These are phyloP conservation scores for Geranium rotundifolium DNA, from an alignment of 345 rosid species.

Conservation along the genomic window DNA sequence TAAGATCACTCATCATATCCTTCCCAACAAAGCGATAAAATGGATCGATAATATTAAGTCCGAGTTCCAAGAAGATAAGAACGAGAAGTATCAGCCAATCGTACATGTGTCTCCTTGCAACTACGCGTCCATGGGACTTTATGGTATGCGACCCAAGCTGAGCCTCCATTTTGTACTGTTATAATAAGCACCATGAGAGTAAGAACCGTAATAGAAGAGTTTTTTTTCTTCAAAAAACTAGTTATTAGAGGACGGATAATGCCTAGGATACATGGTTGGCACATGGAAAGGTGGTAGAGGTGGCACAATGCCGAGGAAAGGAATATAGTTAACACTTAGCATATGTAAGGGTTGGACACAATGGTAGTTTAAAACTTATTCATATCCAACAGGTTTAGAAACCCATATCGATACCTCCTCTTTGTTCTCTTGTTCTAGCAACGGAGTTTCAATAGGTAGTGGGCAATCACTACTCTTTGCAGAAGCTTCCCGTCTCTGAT, in stretches of 20 bases:
- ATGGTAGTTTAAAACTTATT: no score
- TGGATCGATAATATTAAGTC: slow-evolving; percentile 46
- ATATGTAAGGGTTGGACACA: no score
- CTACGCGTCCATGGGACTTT: slow-evolving; percentile 49
- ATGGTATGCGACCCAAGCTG: slow-evolving; percentile 24
- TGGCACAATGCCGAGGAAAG: neutral
- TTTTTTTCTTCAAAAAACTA: no score
- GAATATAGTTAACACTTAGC: neutral
- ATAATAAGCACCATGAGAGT: neutral
- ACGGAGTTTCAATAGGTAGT: neutral
- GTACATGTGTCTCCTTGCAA: slow-evolving; percentile 49
- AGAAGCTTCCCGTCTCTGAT: neutral
- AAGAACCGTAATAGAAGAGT: neutral
- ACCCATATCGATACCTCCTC: neutral
- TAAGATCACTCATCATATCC: slow-evolving; percentile 87
- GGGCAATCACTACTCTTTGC: neutral
- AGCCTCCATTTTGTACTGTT: neutral
- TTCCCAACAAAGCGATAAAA: slow-evolving; percentile 82
- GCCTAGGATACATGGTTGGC: neutral
- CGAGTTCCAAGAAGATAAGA: slow-evolving; percentile 33
- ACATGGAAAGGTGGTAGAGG: neutral
- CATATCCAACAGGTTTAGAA: no score
- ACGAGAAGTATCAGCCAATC: slow-evolving; percentile 71
- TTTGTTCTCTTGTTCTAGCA: neutral
- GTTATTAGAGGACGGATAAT: neutral